Conservation (phyloP, 2,329 filamentous ascomycete genomes). For the Sclerotinia trifoliorum region DNA sequence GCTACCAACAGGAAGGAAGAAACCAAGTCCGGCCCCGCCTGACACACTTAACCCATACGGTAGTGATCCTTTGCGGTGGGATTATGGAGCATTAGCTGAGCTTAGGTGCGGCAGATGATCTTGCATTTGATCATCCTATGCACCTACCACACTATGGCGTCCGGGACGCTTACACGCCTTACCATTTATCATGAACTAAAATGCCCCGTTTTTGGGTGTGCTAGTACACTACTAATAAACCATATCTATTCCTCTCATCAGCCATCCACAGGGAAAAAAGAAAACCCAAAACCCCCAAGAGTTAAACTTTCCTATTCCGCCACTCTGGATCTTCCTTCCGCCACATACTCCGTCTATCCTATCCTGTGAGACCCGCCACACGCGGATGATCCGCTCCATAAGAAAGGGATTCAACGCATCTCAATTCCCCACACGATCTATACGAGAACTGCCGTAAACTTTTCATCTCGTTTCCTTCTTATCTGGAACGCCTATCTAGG, state of each 20-base stretch:
- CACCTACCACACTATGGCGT: constrained; percentile 12
- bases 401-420: not conserved
- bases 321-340: not conserved
- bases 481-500: constrained; percentile 2
- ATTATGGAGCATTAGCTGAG: not conserved
- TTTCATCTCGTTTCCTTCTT: constrained; percentile 6
- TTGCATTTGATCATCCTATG: constrained; percentile 4
- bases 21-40: not conserved
- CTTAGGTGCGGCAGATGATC: not conserved
- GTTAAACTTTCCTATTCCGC: not conserved
- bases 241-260: not conserved
- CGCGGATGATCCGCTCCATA: not conserved
- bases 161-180: not conserved
- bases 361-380: not conserved
- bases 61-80: not conserved
- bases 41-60: not conserved
- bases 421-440: not conserved
- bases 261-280: not conserved
- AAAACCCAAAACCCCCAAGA: not conserved
- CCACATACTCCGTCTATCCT: not conserved
- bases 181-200: not conserved
- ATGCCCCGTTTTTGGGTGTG: not conserved
- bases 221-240: not conserved
- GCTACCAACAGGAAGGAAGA: not conserved
- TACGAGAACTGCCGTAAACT: constrained; percentile 16